Percentiles rank a stretch among this genome's conserved stretches.
Conservation (phyloP, 2,329 filamentous ascomycete genomes). For the Alternaria sp. region DNA sequence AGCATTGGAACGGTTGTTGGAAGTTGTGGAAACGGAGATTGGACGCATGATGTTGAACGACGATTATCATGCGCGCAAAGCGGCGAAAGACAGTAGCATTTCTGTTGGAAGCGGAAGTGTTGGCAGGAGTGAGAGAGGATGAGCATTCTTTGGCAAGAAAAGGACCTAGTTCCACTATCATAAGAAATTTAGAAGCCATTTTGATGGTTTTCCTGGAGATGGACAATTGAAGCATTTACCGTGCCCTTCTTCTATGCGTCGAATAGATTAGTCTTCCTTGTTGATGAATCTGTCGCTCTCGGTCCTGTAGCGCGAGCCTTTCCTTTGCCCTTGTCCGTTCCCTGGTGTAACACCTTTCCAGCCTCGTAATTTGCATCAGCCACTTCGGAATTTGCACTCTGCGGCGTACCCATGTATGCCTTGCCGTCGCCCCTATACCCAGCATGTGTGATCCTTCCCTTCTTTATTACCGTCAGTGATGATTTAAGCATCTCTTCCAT, state of each 20-base stretch:
- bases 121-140: conserved; percentile 4
- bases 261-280: neutral
- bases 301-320: neutral
- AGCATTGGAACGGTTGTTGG: conserved; percentile 24
- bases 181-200: no score
- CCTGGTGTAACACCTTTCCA: neutral
- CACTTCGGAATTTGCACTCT: no score
- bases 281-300: neutral
- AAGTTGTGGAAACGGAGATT: conserved; percentile 21
- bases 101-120: neutral
- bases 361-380: no score
- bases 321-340: no score
- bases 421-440: no score
- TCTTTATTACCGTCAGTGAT: no score
- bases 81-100: conserved; percentile 1
- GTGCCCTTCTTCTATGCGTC: neutral
- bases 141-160: neutral
- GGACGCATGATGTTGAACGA: conserved; percentile 20
- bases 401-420: no score
- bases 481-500: no score
- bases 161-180: no score
- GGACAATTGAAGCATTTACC: neutral
- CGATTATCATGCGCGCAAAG: conserved; percentile 2
- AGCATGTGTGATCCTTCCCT: no score
- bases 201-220: neutral